Evolutionary conservation across 441 rosid genomes (phyloP).

Genomic region (Eruca vesicaria): DNA sequence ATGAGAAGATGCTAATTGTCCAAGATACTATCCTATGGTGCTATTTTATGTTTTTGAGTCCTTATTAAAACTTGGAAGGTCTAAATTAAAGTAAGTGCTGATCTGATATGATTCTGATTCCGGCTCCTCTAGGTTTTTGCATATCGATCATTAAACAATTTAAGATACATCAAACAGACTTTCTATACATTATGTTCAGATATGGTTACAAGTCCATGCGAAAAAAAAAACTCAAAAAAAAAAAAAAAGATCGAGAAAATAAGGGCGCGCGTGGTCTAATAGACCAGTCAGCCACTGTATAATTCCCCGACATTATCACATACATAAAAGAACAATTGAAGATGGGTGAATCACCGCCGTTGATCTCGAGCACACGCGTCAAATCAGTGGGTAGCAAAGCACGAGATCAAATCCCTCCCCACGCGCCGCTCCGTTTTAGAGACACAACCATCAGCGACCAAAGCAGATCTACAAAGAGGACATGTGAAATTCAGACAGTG

Average conservation of each 20-base stretch:
- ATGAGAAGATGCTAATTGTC: not conserved
- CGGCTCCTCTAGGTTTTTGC: not conserved
- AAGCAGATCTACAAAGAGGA: slow-evolving; percentile 67
- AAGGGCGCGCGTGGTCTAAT: slow-evolving; percentile 23
- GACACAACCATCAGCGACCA: slow-evolving; percentile 49
- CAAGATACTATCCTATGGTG: not conserved
- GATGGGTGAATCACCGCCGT: slow-evolving; percentile 15
- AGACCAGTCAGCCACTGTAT: slow-evolving; percentile 28
- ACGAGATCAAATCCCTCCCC: slow-evolving; percentile 45
- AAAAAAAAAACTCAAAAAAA: not conserved
- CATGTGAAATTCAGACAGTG: slow-evolving; percentile 65
- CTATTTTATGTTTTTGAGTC: too few species aligned
- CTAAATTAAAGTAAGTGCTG: too few species aligned
- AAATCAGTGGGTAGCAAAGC: slow-evolving; percentile 41
- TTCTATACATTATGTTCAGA: not conserved
- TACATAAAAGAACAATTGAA: not conserved
- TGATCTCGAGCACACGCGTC: not conserved
- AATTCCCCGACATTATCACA: not conserved
- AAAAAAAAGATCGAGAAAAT: not conserved
- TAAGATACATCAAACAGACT: not conserved
- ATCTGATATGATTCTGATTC: too few species aligned
- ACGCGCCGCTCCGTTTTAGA: slow-evolving; percentile 46
- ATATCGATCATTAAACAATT: not conserved
- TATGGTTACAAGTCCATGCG: not conserved
- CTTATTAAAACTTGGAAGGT: too few species aligned